Evolutionary conservation across 345 rosid species (phyloP), one percentile per base, ranked within the genome.

Genomic region (Fremontodendron californicum): DNA sequence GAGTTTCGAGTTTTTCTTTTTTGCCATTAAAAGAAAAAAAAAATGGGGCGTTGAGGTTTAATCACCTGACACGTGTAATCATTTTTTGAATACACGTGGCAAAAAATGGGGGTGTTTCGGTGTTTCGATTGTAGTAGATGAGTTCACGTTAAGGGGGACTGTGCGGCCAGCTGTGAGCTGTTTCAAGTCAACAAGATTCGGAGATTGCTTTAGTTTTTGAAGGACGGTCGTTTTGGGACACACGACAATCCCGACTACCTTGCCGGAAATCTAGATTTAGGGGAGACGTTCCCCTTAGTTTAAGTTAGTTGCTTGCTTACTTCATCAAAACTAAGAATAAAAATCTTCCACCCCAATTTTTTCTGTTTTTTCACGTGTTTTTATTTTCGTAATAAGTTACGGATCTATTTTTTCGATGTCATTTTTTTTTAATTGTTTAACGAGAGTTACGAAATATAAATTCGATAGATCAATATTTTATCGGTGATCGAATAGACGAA

Each of bases 51-150:
- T 21, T 54, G 62, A 9, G 3, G 55, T 27, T 33, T 11, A 52
- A 51, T 5, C 3, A 9, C 29, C 2, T 27, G 62, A 71, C 75
- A 72, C 75, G 48, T 72, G 75, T n/a, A 58, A 27, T 3, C 7
- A 16, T 39, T 10, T 2, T 11, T 39, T 37, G 43, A 27, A 6
- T 10, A 29, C 4, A 29, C 60, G 75, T 71, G 74, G 23, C 74
- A 3, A 31, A 49, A 71, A 25, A 33, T 1, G 3, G 35, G 61
- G 23, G 6, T 19, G 2, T 33, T 42, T 5, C 23, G 7, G 5
- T 10, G 27, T 57, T 10, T 29, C n/a, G 9, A 6, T 69, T 73
- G 76, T 55, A 15, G 76, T 73, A n/a, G n/a, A n/a, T 73, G 66
- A 73, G 66, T 57, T 73, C 76, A 73, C 76, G 66, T 55, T 57